Evolutionary conservation across 2,329 filamentous ascomycete genomes (phyloP), one percentile per base, ranked within the genome.

Genomic region (Colletotrichum cuscutae): DNA sequence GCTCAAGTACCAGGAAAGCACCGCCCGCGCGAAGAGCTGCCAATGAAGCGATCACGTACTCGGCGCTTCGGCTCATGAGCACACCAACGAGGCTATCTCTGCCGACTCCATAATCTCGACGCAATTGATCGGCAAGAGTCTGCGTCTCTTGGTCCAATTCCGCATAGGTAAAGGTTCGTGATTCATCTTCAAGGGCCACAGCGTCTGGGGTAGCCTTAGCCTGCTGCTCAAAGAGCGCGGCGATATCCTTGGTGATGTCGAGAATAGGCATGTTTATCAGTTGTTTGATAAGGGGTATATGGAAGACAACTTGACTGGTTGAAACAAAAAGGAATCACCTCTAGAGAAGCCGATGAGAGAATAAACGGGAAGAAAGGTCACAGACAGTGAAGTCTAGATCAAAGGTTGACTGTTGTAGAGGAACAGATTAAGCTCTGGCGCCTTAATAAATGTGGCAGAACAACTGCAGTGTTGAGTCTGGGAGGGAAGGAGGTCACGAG

Each of bases 31-130:
- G 90, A 52, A 95, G 88, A n/a, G 92, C 90, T 30, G 94, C 94
- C 65, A 96, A 85, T 78, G 92, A 95, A 19, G 93, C 91, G 81
- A 95, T 91, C 73, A 96, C 92, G 82, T 95, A 95, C 82, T 95
- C 89, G 61, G 93, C 92, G 80, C 92, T 94, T 67, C 93, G 90
- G 68, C 90, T 91, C 79, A 95, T 88, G 65, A 95, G 87, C 54
- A 96, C 91, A 65, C 94, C 94, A 37, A 95, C 93, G 22, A 95
- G 87, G 76, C 87, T 88, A 81, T 96, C 93, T 72, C 93, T 91
- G 69, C 90, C 88, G 67, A 95, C 93, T 56, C 93, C 92, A 82
- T 92, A 87, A 67, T 84, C 82, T 56, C 90, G 91, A 58, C 91
- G 91, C 63, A 96, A 88, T 58, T 88, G 89, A 77, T 86, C 84